Evolutionary conservation across 129 eudicot genomes (phyloP), one percentile per base, ranked within the genome.

Genomic region (Centella asiatica): DNA sequence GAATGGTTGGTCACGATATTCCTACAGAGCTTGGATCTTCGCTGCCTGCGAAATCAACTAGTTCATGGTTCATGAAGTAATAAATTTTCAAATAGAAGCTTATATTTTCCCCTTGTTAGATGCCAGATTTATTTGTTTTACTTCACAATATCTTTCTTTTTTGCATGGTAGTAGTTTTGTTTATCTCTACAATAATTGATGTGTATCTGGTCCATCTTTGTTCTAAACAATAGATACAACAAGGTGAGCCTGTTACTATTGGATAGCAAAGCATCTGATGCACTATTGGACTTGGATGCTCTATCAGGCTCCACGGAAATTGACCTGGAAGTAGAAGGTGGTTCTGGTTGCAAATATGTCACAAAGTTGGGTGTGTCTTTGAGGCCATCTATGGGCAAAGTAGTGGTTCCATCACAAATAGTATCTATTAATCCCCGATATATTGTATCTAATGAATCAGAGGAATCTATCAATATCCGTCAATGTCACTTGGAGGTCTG

Each of bases 241-340:
- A 88, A 88, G 76, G 78, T 93, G 80, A 58, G 76, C 62, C 61
- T 93, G 59, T 76, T 58, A 63, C 66, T 93, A 67, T 64, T 85
- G 71, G 89, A 88, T 64, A 85, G 68, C 62, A 71, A 72, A 65
- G 81, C 82, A 69, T 68, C 79, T 45, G 82, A 72, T 71, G 69
- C 82, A 20, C 61, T 67, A 23, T 71, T 93, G 77, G 95, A 93
- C 87, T 73, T 93, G 80, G 96, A 93, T 74, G 83, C 90, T 51
- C 61, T 93, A 57, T 93, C 99, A n/a, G 96, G 99, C 48, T 80
- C 80, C 67, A 78, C 96, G 32, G 99, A 88, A 83, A 85, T 88
- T 57, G 82, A 81, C 74, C 81, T 93, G 54, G 84, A 66, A 73
- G 68, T 72, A 23, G 95, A 82, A 71, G 86, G 74, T 71, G 59